These are phyloP conservation scores for Viola pubescens DNA, from an alignment of 441 rosid genomes.

Conservation along the genomic window DNA sequence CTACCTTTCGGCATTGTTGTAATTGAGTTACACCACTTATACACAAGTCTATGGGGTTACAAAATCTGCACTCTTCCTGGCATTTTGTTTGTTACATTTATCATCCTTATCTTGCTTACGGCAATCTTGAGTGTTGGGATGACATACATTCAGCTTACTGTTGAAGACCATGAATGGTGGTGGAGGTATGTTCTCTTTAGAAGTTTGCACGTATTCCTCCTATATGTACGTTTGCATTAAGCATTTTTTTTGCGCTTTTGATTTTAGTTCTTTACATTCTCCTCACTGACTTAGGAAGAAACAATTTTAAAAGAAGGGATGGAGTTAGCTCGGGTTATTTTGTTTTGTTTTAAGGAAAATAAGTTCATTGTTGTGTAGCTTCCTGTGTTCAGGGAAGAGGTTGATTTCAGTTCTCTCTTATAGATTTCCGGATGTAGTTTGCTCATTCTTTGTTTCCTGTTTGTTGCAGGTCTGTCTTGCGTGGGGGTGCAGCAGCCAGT, in stretches of 20 bases:
- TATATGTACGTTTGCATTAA: not conserved
- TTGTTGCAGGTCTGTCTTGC: slow-evolving; percentile 51
- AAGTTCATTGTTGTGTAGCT: not conserved
- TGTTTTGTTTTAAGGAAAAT: not conserved
- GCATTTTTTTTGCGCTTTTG: not conserved
- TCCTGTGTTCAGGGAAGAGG: not conserved
- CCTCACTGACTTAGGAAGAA: too few relatives aligned
- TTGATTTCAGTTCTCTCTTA: not conserved
- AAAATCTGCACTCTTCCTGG: slow-evolving; percentile 54
- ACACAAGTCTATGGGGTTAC: slow-evolving; percentile 71
- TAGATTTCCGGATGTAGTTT: not conserved
- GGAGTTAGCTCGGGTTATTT: not conserved
- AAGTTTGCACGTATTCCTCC: not conserved
- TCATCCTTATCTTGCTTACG: slow-evolving; percentile 50
- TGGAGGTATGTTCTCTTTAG: slow-evolving; percentile 58
- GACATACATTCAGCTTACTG: slow-evolving; percentile 69
- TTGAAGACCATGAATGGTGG: slow-evolving; percentile 91
- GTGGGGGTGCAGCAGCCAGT: slow-evolving; percentile 60
- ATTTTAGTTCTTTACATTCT: not conserved
- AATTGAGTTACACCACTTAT: slow-evolving; percentile 61
- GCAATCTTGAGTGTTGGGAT: slow-evolving; percentile 53
- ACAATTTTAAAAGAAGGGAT: too few relatives aligned
- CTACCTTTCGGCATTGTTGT: slow-evolving; percentile 57
- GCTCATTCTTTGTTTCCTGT: slow-evolving; percentile 2
- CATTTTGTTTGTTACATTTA: slow-evolving; percentile 47